phyloP scores from a whole-genome alignment of 495 filamentous ascomycete genomes.

The Xylaria intraflava region DNA sequence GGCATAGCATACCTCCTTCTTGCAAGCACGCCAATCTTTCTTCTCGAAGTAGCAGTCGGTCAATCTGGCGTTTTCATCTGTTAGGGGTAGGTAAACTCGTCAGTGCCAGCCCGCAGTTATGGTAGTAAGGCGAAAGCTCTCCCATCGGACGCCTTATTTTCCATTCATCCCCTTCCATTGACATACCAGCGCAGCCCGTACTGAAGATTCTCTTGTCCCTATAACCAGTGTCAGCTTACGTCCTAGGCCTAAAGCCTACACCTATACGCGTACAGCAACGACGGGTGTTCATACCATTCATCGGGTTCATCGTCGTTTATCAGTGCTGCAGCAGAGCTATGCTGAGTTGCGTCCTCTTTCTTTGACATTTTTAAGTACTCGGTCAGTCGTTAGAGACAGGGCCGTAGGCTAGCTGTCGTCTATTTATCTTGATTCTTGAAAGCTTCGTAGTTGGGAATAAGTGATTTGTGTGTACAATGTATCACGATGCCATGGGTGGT shows the following conservation, averaged over 20 bases:
- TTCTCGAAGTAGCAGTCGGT: slow-evolving; percentile 94
- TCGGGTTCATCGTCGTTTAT: slow-evolving; percentile 80
- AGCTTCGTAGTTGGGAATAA: no score
- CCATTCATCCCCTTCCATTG: background rate
- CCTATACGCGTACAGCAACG: background rate
- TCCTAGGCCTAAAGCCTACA: background rate
- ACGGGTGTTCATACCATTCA: slow-evolving; percentile 63
- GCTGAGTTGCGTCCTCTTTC: slow-evolving; percentile 37
- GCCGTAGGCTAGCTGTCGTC: no score
- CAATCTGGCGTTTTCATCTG: slow-evolving; percentile 84
- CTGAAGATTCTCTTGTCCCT: slow-evolving; percentile 94
- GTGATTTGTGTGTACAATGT: no score
- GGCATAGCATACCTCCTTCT: slow-evolving; percentile 64
- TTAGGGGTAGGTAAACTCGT: background rate
- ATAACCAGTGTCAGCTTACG: slow-evolving; percentile 15
- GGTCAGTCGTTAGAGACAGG: no score
- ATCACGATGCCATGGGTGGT: no score
- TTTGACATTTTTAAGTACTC: slow-evolving; percentile 50
- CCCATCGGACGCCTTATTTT: background rate
- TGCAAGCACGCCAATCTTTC: slow-evolving; percentile 92
- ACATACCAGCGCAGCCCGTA: slow-evolving; percentile 83
- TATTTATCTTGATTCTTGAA: no score
- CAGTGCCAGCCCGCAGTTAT: slow-evolving; percentile 1
- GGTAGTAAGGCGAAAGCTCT: background rate
- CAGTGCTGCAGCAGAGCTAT: slow-evolving; percentile 29